These are phyloP conservation scores for Gonium pectorale DNA, from an alignment of 139 green algal genomes.

Conservation along the genomic window DNA sequence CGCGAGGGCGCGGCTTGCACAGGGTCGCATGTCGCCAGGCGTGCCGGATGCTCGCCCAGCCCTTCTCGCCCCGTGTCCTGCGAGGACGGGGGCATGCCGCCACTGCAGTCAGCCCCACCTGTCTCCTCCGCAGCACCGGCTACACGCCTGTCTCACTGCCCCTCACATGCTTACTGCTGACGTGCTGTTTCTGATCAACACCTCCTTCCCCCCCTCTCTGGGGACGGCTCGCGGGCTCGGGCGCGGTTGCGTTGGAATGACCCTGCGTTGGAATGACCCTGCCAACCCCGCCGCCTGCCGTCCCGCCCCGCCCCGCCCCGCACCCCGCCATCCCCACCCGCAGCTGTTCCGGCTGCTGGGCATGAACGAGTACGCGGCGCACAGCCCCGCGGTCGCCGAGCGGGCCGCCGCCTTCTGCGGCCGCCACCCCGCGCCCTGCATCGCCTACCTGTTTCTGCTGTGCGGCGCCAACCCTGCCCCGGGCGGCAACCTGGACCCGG, in stretches of 20 bases:
- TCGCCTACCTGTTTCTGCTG: slow-evolving; percentile 61
- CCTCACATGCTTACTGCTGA: too few species aligned
- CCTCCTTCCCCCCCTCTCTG: not conserved
- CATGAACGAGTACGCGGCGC: slow-evolving; percentile 52
- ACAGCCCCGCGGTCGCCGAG: not conserved
- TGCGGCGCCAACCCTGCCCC: slow-evolving; percentile 60
- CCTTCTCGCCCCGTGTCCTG: too few species aligned
- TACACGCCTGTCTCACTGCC: too few species aligned
- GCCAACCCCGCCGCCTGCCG: not conserved
- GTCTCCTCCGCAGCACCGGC: too few species aligned
- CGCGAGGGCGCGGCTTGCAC: too few species aligned
- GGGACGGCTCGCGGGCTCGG: too few species aligned
- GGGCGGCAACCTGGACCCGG: slow-evolving; percentile 65
- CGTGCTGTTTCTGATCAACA: not conserved
- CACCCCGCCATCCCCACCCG: not conserved
- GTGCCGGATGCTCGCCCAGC: not conserved
- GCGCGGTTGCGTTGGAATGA: too few species aligned
- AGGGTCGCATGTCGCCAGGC: not conserved
- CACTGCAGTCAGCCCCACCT: too few species aligned
- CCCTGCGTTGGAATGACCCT: too few species aligned
- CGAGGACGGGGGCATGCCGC: too few species aligned
- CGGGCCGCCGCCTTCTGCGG: slow-evolving; percentile 55
- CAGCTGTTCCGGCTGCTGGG: slow-evolving; percentile 61
- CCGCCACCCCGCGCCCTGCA: slow-evolving; percentile 53
- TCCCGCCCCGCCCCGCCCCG: not conserved